Base-by-base conservation (phyloP, 2,329 filamentous ascomycete species). In the Penicillium polonicum region DNA sequence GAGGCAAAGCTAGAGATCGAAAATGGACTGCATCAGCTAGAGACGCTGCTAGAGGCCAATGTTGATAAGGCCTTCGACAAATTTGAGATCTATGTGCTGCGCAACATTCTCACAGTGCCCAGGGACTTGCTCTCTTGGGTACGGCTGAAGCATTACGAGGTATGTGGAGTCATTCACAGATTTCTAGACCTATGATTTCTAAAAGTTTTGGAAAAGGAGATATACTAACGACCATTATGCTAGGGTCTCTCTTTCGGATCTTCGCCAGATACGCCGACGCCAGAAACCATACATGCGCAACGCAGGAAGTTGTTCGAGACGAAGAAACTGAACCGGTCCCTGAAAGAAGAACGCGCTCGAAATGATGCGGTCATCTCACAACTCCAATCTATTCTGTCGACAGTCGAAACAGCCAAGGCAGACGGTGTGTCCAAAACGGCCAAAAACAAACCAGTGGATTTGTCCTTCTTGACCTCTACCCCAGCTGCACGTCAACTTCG, bases 51-150 rank as follows among this genome's bases (percentile, higher is more conserved):
- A 29, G 91, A 90, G 74, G 85, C 88, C 44, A 89, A 87, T 67
- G 90, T 93, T 63, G 90, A 94, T 76, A 89, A 88, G 74, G 90
- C 90, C 64, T 93, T 93, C 70, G 90, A 94, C 78, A 87, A 89
- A 62, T 88, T 93, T 68, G 90, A 94, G 79, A 89, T 99, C 56
- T 97, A 93, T 78, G 88, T 91, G 51, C 82, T 99, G 79, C 83
- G 91, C 64, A 97, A 97, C 71, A 89, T 92, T 65, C 77, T 94
- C 62, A 88, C 84, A 41, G 85, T 93, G 39, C 85, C 85, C 48
- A 85, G 87, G 29, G 89, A 93, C 60, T 80, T 88, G 46, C 78
- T 89, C 67, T 83, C 85, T 57, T 97, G 89, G 85, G 87, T 97
- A 63, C 82, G 88, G 52, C 79, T 99, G 62, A 84, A 85, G 48